These are phyloP conservation scores for Rhododendron mucronatum DNA, from an alignment of 148 eudicot species.

Conservation along the genomic window DNA sequence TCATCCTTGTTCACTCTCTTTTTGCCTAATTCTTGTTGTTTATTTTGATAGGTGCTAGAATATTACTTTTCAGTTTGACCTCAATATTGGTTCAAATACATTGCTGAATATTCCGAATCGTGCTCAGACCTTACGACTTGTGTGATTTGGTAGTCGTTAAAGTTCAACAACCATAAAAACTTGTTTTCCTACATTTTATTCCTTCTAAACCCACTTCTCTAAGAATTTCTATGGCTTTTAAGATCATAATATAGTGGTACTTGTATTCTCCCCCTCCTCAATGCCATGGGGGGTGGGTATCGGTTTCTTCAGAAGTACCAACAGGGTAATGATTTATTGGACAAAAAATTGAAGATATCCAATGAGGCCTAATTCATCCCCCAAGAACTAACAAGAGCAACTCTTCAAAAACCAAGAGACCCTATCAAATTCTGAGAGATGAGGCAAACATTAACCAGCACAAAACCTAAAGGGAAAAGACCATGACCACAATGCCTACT, in stretches of 20 bases:
- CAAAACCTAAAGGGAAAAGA: no score
- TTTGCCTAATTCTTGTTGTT: neutral
- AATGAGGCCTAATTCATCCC: neutral
- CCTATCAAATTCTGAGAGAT: no score
- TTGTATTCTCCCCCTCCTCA: neutral
- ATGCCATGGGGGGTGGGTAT: neutral
- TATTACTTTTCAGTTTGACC: neutral
- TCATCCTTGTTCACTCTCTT: conserved; percentile 4
- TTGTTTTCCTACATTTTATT: neutral
- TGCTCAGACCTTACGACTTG: neutral
- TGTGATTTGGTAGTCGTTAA: neutral
- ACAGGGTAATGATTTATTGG: neutral
- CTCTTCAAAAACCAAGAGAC: neutral
- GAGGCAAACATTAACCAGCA: no score
- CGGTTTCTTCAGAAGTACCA: neutral
- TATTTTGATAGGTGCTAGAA: neutral
- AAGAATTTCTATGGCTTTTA: neutral
- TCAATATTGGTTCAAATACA: neutral
- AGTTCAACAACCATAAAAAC: neutral
- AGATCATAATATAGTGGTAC: neutral
- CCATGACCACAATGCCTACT: neutral
- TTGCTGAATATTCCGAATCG: neutral
- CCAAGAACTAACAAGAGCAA: neutral
- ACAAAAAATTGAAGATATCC: no score
- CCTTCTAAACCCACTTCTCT: neutral